phyloP scores from a whole-genome alignment of 192 early-diverging fungal genomes.

The Gonapodya prolifera region DNA sequence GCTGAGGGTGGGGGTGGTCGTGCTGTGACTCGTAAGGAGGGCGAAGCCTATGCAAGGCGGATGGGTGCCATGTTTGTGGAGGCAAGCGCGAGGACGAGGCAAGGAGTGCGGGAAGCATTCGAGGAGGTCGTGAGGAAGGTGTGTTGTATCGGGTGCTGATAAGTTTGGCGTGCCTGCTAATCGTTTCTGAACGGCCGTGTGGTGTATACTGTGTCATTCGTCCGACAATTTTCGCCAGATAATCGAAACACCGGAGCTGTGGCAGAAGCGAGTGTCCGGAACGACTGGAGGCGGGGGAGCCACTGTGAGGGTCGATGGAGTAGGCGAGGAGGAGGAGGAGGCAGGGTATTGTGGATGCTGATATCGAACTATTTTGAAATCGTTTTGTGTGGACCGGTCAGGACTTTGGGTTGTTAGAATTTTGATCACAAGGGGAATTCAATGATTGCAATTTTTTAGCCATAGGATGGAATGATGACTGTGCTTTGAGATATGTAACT shows the following conservation, averaged over 20 bases:
- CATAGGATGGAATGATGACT: no score
- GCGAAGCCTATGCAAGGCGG: conserved; percentile 76
- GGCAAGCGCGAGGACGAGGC: conserved; percentile 87
- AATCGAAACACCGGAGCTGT: conserved; percentile 51
- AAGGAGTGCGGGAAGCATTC: conserved; percentile 87
- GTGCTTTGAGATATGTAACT: no score
- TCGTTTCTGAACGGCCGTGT: not conserved
- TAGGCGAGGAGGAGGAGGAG: no score
- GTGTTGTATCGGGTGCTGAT: conserved; percentile 10
- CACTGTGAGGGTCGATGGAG: no score
- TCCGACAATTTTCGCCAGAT: conserved; percentile 21
- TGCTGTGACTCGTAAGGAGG: conserved; percentile 75
- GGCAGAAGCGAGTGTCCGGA: conserved; percentile 38
- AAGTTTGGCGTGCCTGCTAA: not conserved
- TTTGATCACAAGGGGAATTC: no score
- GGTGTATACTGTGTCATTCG: not conserved
- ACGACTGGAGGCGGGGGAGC: no score
- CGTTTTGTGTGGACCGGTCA: no score
- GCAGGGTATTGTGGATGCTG: no score
- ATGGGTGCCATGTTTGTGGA: conserved; percentile 91
- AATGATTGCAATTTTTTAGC: no score
- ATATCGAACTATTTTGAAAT: no score
- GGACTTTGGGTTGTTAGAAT: no score
- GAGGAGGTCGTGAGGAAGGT: conserved; percentile 88
- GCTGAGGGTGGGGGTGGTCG: conserved; percentile 41